These are phyloP conservation scores for Penicillium corylophilum DNA, from an alignment of 2,329 filamentous ascomycete species.

Conservation along the genomic window DNA sequence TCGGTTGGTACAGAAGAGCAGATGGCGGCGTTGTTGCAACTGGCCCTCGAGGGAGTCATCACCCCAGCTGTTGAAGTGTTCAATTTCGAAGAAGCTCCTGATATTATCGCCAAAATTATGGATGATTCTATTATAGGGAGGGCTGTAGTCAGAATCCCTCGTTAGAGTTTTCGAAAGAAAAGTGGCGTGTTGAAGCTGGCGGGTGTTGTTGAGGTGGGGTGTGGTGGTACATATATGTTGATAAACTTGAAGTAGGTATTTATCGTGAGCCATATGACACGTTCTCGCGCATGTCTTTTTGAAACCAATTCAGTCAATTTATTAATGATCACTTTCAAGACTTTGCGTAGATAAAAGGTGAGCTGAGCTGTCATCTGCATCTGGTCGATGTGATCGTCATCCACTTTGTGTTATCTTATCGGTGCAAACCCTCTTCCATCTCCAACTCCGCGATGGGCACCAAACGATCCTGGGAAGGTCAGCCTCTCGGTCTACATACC, in stretches of 20 bases:
- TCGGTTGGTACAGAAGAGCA: slow-evolving; percentile 25
- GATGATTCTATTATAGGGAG: slow-evolving; percentile 20
- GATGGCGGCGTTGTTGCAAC: slow-evolving; percentile 17
- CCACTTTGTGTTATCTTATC: slow-evolving; percentile 1
- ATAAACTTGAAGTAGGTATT: too few relatives aligned
- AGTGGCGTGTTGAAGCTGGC: neutral
- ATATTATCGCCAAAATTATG: slow-evolving; percentile 14
- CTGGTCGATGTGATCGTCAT: neutral
- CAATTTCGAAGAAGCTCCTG: slow-evolving; percentile 15
- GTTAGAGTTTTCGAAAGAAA: neutral
- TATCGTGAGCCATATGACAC: too few relatives aligned
- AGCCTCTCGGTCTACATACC: slow-evolving; percentile 17
- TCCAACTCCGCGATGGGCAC: slow-evolving; percentile 29
- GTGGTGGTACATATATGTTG: neutral
- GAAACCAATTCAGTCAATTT: too few relatives aligned
- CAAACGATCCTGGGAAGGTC: slow-evolving; percentile 42
- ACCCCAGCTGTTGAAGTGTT: slow-evolving; percentile 18
- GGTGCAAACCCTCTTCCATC: slow-evolving; percentile 7
- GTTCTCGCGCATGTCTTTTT: too few relatives aligned
- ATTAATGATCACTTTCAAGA: too few relatives aligned
- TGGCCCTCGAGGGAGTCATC: slow-evolving; percentile 18
- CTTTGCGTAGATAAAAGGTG: too few relatives aligned
- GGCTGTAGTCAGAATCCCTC: slow-evolving; percentile 20
- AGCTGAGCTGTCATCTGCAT: too few relatives aligned
- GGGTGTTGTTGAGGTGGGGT: neutral